phyloP scores from a whole-genome alignment of 208 protist genomes.

The Leishmania major region DNA sequence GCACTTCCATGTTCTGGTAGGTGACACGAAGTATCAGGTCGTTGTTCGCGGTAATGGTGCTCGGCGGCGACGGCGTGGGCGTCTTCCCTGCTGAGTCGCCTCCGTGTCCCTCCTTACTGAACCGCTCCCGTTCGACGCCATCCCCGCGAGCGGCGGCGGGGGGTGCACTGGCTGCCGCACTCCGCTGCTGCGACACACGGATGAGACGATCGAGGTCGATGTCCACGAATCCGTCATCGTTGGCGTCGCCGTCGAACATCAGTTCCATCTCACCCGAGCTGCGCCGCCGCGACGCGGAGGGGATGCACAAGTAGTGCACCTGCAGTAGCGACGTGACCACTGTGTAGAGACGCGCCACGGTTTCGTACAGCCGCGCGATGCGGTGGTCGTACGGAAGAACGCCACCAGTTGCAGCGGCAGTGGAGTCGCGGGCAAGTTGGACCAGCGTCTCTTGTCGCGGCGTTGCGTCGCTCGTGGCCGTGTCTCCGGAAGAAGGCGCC shows the following conservation, averaged over 20 bases:
- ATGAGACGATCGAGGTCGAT: conserved; percentile 65
- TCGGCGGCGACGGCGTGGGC: conserved; percentile 4
- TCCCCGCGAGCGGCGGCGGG: neutral
- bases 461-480: neutral
- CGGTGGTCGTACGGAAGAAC: conserved; percentile 70
- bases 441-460: conserved; percentile 36
- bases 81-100: neutral
- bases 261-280: conserved; percentile 58
- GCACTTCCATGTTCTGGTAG: conserved; percentile 60
- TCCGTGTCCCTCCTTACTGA: conserved; percentile 7
- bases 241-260: conserved; percentile 57
- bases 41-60: conserved; percentile 37
- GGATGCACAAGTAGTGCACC: conserved; percentile 83
- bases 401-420: conserved; percentile 9
- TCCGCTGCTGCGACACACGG: conserved; percentile 32
- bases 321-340: conserved; percentile 65
- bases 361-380: conserved; percentile 72
- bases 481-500: neutral
- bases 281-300: conserved; percentile 32
- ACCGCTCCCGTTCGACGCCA: neutral
- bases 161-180: neutral
- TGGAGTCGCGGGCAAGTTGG: conserved; percentile 36
- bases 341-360: conserved; percentile 59
- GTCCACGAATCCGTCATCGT: conserved; percentile 62
- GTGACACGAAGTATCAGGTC: conserved; percentile 69